phyloP scores from a whole-genome alignment of 1,284 basidiomycete genomes.

The Phaffia rhodozyma region DNA sequence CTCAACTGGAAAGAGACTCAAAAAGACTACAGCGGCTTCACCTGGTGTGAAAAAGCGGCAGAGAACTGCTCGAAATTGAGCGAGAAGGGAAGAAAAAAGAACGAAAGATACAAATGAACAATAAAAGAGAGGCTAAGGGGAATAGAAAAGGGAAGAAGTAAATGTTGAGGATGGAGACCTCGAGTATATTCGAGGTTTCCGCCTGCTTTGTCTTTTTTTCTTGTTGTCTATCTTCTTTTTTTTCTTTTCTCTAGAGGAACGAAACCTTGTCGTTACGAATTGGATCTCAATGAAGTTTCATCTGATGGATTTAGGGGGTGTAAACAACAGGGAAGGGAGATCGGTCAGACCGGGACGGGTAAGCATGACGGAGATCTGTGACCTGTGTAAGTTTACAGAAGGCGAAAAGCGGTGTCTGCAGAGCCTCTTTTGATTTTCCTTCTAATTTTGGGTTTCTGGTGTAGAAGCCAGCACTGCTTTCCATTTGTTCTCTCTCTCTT shows the following conservation, averaged over 20 bases:
- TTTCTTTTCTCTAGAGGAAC: neutral
- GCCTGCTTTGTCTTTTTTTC: neutral
- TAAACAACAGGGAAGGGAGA: no score
- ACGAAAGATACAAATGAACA: neutral
- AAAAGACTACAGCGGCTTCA: slow-evolving; percentile 31
- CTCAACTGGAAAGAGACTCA: slow-evolving; percentile 71
- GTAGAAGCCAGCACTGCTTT: no score
- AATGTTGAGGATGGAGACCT: neutral
- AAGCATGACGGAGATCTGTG: slow-evolving; percentile 33
- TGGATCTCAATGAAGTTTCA: no score
- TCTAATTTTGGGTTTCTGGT: no score
- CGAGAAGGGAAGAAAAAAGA: slow-evolving; percentile 24
- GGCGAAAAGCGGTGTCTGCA: neutral
- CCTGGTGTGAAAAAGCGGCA: neutral
- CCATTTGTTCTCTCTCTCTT: no score
- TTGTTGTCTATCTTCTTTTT: neutral
- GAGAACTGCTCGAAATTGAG: slow-evolving; percentile 51
- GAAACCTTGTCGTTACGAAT: no score
- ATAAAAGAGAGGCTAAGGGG: neutral
- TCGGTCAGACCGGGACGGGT: slow-evolving; percentile 31
- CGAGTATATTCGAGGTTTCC: neutral
- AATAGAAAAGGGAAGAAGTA: neutral
- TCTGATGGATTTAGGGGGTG: no score
- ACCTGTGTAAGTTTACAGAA: neutral
- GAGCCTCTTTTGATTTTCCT: no score